phyloP scores from a whole-genome alignment of 768 basidiomycete species.

The Mycena kentingensis region DNA sequence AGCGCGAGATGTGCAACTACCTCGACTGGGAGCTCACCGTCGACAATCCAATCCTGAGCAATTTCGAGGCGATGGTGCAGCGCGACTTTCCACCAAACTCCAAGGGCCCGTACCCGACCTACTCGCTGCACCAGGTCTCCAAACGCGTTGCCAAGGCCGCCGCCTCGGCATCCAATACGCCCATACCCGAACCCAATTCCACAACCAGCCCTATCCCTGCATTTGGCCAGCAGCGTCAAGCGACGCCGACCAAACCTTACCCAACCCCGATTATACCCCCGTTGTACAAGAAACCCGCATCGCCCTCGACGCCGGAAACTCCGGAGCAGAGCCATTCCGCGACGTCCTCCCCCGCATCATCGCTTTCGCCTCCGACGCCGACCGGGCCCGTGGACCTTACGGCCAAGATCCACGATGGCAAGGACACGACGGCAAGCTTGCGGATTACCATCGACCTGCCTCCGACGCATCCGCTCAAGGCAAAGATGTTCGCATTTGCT shows the following conservation, averaged over 20 bases:
- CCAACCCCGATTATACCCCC: conserved; percentile 29
- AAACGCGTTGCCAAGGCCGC: conserved; percentile 55
- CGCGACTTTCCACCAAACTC: conserved; percentile 54
- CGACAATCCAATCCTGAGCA: conserved; percentile 58
- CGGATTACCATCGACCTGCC: conserved; percentile 35
- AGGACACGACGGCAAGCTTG: conserved; percentile 44
- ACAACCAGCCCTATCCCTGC: conserved; percentile 52
- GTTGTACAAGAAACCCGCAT: conserved; percentile 26
- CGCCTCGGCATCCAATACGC: conserved; percentile 40
- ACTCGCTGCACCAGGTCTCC: conserved; percentile 61
- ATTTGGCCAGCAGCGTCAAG: conserved; percentile 42
- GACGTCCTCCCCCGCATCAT: conserved; percentile 61
- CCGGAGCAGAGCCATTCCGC: conserved; percentile 55
- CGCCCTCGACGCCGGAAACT: conserved; percentile 50
- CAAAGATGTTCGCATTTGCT: conserved; percentile 67
- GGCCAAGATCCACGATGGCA: conserved; percentile 46
- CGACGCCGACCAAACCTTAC: conserved; percentile 34
- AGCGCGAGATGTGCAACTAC: conserved; percentile 89
- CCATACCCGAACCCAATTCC: conserved; percentile 43
- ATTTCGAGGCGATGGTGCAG: conserved; percentile 62
- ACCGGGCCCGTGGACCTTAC: conserved; percentile 51
- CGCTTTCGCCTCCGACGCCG: conserved; percentile 63
- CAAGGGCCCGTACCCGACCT: conserved; percentile 60
- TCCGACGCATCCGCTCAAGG: conserved; percentile 49
- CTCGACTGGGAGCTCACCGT: conserved; percentile 91